phyloP scores from a whole-genome alignment of 805 yeast genomes.

The Kuraishia capsulata region DNA sequence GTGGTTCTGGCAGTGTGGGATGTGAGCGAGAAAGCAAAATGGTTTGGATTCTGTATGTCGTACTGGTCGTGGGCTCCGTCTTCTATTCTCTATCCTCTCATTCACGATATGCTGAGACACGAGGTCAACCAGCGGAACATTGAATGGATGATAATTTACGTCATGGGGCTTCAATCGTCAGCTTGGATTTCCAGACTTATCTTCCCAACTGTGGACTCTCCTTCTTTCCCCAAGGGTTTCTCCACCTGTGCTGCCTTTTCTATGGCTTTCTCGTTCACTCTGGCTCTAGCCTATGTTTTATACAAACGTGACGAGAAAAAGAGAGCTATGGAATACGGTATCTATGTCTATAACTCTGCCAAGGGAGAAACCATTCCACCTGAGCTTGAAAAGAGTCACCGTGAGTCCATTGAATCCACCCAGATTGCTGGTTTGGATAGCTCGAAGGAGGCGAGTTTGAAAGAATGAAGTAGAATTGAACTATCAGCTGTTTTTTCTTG shows the following conservation, averaged over 20 bases:
- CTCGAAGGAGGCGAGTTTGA: background rate
- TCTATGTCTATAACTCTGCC: background rate
- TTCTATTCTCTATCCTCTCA: slow-evolving; percentile 51
- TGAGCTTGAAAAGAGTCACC: no score
- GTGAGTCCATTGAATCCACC: no score
- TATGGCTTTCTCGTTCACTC: slow-evolving; percentile 15
- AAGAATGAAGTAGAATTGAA: background rate
- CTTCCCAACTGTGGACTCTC: slow-evolving; percentile 47
- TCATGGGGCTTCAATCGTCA: slow-evolving; percentile 31
- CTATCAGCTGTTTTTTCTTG: background rate
- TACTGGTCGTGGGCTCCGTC: slow-evolving; percentile 59
- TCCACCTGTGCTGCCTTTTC: slow-evolving; percentile 33
- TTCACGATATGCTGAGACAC: slow-evolving; percentile 47
- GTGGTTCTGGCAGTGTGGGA: slow-evolving; percentile 50
- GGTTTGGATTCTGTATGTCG: slow-evolving; percentile 54
- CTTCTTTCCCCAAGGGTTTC: slow-evolving; percentile 46
- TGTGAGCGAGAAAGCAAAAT: slow-evolving; percentile 44
- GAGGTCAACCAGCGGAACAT: slow-evolving; percentile 44
- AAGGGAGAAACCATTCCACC: slow-evolving; percentile 1
- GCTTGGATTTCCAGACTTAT: slow-evolving; percentile 23
- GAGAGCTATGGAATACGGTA: slow-evolving; percentile 1
- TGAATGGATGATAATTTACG: slow-evolving; percentile 45
- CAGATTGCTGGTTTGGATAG: background rate
- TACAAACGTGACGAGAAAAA: slow-evolving; percentile 42
- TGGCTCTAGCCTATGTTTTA: slow-evolving; percentile 18